A percentile compares a stretch with the other conserved stretches of the same genome.
Evolutionary conservation across 2,329 filamentous ascomycete genomes (phyloP).

Genomic region (Talaromyces sp.): DNA sequence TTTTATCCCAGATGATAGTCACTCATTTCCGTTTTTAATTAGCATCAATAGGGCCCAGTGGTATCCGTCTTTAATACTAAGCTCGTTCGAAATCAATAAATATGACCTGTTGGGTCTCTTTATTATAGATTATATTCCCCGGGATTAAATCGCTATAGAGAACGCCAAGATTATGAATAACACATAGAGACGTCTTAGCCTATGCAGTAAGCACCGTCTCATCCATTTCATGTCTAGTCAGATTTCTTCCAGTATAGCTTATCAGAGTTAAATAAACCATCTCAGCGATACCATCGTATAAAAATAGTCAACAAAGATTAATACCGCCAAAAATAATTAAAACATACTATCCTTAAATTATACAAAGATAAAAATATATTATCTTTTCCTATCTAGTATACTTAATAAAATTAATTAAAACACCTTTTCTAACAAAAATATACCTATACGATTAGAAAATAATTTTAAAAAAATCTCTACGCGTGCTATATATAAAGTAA

Average conservation of each 20-base stretch:
- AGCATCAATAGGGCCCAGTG: background rate
- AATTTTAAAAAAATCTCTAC: constrained; percentile 23
- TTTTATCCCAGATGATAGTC: background rate
- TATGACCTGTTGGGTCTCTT: constrained; percentile 13
- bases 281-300: constrained; percentile 17
- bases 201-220: constrained; percentile 6
- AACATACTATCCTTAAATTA: constrained; percentile 18
- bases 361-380: constrained; percentile 16
- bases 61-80: background rate
- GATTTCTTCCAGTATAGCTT: constrained; percentile 13
- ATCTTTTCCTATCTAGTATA: constrained; percentile 15
- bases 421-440: constrained; percentile 22
- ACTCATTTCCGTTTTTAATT: constrained; percentile 1
- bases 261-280: constrained; percentile 18
- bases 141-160: constrained; percentile 16
- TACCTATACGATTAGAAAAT: constrained; percentile 22
- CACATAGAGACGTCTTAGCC: constrained; percentile 14
- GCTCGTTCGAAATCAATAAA: constrained; percentile 5
- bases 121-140: constrained; percentile 14
- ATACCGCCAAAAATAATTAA: constrained; percentile 20
- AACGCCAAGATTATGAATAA: constrained; percentile 14
- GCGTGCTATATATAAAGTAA: constrained; percentile 19
- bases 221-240: constrained; percentile 12
- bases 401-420: constrained; percentile 14
- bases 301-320: constrained; percentile 14